Percentiles rank a stretch among this genome's conserved stretches.
Conservation (phyloP, 371 early-diverging fungal species). For the Mucor velutinosus region DNA sequence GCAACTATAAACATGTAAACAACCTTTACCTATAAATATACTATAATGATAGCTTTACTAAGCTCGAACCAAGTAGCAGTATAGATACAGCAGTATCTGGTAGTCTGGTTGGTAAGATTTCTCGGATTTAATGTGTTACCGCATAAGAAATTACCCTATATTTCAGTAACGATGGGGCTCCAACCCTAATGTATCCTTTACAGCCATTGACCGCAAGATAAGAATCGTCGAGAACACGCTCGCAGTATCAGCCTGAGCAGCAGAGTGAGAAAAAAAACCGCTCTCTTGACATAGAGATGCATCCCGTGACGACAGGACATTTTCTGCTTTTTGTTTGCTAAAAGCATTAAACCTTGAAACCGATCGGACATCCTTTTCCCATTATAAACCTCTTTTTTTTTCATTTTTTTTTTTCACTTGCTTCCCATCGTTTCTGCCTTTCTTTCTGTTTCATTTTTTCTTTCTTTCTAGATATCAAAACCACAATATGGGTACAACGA, state of each 20-base stretch:
- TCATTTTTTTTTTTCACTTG: constrained; percentile 5
- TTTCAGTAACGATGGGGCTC: background rate
- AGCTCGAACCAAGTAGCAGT: too few species aligned
- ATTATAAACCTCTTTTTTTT: background rate
- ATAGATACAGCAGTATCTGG: background rate
- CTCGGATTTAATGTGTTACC: background rate
- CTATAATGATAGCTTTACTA: background rate
- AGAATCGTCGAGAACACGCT: background rate
- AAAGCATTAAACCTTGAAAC: background rate
- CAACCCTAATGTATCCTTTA: background rate
- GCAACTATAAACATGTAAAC: background rate
- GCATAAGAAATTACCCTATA: background rate
- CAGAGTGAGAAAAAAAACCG: background rate
- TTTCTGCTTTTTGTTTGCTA: background rate
- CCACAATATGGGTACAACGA: constrained; percentile 15
- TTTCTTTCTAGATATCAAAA: constrained; percentile 1
- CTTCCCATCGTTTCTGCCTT: background rate
- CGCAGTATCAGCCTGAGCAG: background rate
- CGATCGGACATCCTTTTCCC: background rate
- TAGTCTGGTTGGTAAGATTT: background rate
- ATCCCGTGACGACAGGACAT: background rate
- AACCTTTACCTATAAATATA: background rate
- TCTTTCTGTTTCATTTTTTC: background rate
- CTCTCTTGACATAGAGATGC: background rate
- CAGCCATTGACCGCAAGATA: background rate